Conservation (phyloP, 805 yeast species). For the Wickerhamomyces pijperi region DNA sequence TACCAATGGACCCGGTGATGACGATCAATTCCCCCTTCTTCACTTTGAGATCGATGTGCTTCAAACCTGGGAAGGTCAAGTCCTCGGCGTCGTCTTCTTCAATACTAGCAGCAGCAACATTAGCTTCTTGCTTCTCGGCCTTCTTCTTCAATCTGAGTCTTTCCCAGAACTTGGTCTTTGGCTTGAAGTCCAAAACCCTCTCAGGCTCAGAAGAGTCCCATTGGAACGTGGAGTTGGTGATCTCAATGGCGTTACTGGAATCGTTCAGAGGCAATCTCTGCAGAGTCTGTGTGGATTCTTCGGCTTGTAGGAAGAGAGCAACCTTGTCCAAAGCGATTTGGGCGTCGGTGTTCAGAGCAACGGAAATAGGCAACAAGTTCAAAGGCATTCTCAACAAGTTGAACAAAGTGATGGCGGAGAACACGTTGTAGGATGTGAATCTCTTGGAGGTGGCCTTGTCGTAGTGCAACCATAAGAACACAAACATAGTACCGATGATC, state of each 20-base stretch:
- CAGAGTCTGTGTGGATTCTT: constrained; percentile 25
- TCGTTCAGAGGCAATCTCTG: constrained; percentile 22
- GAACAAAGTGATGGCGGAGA: constrained; percentile 63
- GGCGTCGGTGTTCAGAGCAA: constrained; percentile 54
- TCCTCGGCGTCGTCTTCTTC: constrained; percentile 6
- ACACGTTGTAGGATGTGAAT: constrained; percentile 49
- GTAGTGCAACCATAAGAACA: constrained; percentile 48
- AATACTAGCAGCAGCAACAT: not conserved
- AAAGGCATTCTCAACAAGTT: constrained; percentile 49
- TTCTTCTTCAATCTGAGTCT: not conserved
- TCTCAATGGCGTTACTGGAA: constrained; percentile 31
- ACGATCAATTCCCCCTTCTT: constrained; percentile 61
- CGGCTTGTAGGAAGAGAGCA: constrained; percentile 30
- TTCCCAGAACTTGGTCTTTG: too few species aligned
- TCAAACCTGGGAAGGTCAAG: constrained; percentile 27
- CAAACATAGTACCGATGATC: constrained; percentile 52
- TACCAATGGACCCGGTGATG: constrained; percentile 70
- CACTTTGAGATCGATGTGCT: constrained; percentile 41
- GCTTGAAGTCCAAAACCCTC: constrained; percentile 1
- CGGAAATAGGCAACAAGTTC: constrained; percentile 54
- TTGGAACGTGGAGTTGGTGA: constrained; percentile 36
- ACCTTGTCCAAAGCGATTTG: constrained; percentile 43
- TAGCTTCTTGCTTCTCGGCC: not conserved
- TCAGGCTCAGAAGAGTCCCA: constrained; percentile 35
- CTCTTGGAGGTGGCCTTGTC: constrained; percentile 21